Conservation (phyloP, 108 stramenopile genomes). For the Halocafeteria seosinensis region DNA sequence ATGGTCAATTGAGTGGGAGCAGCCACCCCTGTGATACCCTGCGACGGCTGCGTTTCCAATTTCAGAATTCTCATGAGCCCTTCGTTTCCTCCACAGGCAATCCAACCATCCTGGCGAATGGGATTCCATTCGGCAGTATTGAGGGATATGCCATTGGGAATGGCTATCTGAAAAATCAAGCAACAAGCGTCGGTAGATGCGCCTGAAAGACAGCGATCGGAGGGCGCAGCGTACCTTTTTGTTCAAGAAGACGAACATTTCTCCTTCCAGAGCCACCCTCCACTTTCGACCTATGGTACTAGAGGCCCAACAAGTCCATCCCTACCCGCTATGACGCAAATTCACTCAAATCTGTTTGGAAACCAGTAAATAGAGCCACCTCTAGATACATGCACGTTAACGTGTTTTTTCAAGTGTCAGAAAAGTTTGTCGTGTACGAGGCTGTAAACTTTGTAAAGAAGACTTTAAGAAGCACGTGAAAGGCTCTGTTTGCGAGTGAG, state of each 20-base stretch:
- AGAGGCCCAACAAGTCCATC: no score
- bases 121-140: slow-evolving; percentile 34
- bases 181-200: background rate
- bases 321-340: no score
- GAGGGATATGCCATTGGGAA: slow-evolving; percentile 31
- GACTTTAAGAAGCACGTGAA: no score
- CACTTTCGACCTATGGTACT: no score
- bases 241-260: slow-evolving; percentile 37
- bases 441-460: no score
- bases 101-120: slow-evolving; percentile 26
- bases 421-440: no score
- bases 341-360: no score
- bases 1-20: slow-evolving; percentile 25
- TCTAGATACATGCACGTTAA: no score
- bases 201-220: background rate
- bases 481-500: no score
- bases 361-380: no score
- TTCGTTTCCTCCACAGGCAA: slow-evolving; percentile 42
- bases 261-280: no score
- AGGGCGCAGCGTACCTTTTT: slow-evolving; percentile 15
- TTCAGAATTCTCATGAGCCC: slow-evolving; percentile 43
- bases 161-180: slow-evolving; percentile 30
- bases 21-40: slow-evolving; percentile 3
- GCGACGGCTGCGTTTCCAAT: slow-evolving; percentile 17
- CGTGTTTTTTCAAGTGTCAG: no score